Base-by-base conservation (phyloP, 768 basidiomycete genomes). In the Rhizopogon vulgaris region DNA sequence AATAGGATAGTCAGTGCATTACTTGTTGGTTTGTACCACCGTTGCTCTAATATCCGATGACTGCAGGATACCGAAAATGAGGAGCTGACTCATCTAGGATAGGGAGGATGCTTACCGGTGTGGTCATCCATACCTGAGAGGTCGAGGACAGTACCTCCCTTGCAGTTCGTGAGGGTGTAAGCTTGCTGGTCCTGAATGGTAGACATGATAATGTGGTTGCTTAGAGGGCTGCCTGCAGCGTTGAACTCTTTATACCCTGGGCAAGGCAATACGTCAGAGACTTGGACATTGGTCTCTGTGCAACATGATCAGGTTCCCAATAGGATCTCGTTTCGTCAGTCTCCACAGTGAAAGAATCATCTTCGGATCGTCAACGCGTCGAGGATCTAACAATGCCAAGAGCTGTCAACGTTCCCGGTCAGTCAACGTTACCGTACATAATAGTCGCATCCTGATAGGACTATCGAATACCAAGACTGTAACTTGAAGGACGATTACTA, bases 111-210 rank as follows among this genome's bases (percentile, higher is more conserved):
- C 76, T 27, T 52, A 78, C 78, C 71, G 43, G 78, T 71, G 7
- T 42, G 61, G 52, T 77, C 71, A 60, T 83, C 80, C 6, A 52
- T 67, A 2, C 74, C 79, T 15, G 81, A 83, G 52, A 84, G 71
- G 58, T 84, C 81, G 24, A 82, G 56, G 25, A 72, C 77, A 6
- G 76, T 83, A 3, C 73, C 73, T 7, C 73, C 69, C 63, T 79
- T 76, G 58, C 65, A 72, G 63, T 84, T 85, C 37, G 62, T 68
- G 57, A 84, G 71, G 34, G 57, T 69, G 67, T 78, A 83, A 0
- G 59, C 69, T 12, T 38, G 49, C 18, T 77, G 76, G 14, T 53
- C 58, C 55, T 68, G 60, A 46, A 75, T 54, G 59, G 11, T 30
- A 34, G 58, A 6, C 66, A 68, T 67, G 12, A 18, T 42, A 7